Percentiles rank a stretch among this genome's conserved stretches.
These are phyloP conservation scores for Nannochloropsis salina DNA, from an alignment of 108 stramenopile species.

Conservation along the genomic window DNA sequence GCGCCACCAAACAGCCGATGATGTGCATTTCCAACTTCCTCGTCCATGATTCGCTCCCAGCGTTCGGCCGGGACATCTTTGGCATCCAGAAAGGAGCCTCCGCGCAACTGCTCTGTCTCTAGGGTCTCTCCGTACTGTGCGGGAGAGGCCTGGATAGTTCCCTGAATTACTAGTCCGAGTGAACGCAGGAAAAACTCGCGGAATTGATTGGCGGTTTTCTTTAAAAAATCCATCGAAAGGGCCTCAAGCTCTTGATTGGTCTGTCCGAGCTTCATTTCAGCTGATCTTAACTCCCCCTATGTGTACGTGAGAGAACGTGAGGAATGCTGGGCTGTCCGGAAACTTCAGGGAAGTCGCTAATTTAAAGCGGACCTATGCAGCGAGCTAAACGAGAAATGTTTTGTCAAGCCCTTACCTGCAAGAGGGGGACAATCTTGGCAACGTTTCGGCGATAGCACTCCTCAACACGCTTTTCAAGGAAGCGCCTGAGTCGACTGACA, in stretches of 20 bases:
- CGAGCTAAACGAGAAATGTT: no score
- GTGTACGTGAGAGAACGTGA: not conserved
- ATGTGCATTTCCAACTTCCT: slow-evolving; percentile 56
- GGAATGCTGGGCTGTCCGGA: no score
- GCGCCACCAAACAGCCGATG: slow-evolving; percentile 79
- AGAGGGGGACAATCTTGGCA: slow-evolving; percentile 77
- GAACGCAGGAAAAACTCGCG: slow-evolving; percentile 75
- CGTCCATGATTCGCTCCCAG: slow-evolving; percentile 49
- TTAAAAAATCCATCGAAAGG: slow-evolving; percentile 68
- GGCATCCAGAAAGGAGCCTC: slow-evolving; percentile 65
- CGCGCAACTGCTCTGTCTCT: slow-evolving; percentile 66
- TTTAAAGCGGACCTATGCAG: no score
- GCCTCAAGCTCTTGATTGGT: slow-evolving; percentile 50
- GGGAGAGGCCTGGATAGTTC: slow-evolving; percentile 71
- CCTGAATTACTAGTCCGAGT: slow-evolving; percentile 67
- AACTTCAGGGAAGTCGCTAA: no score
- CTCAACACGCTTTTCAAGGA: slow-evolving; percentile 78
- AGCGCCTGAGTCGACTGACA: slow-evolving; percentile 66
- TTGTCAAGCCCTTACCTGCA: slow-evolving; percentile 55
- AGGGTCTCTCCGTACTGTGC: slow-evolving; percentile 76
- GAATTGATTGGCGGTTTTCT: slow-evolving; percentile 68
- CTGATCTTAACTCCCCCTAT: not conserved
- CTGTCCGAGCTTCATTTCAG: slow-evolving; percentile 10
- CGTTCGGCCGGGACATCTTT: slow-evolving; percentile 43
- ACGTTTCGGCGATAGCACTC: slow-evolving; percentile 81